phyloP scores from a whole-genome alignment of 2,329 filamentous ascomycete genomes.

The Colletotrichum sp. region DNA sequence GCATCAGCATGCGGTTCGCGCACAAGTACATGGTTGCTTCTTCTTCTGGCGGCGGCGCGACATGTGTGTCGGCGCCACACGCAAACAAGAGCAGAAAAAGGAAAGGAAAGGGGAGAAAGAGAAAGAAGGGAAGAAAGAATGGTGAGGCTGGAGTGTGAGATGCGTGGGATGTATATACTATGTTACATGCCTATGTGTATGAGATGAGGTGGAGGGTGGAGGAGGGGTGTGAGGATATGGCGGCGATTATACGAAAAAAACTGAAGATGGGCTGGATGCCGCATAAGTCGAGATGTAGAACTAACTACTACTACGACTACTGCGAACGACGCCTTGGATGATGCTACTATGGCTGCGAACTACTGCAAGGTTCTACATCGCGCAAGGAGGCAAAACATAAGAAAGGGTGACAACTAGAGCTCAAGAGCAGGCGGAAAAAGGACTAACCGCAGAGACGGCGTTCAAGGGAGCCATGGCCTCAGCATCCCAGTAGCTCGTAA shows the following conservation, averaged over 20 bases:
- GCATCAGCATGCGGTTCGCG: conserved; percentile 21
- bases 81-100: background rate
- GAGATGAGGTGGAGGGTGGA: background rate
- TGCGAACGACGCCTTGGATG: background rate
- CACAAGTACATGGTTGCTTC: conserved; percentile 20
- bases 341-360: background rate
- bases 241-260: background rate
- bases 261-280: background rate
- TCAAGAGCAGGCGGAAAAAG: background rate
- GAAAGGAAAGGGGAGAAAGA: background rate
- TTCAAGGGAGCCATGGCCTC: conserved; percentile 63
- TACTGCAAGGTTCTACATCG: background rate
- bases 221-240: conserved; percentile 1
- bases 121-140: background rate
- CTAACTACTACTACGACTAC: background rate
- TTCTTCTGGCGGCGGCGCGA: background rate
- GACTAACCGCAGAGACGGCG: conserved; percentile 58
- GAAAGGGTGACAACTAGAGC: background rate
- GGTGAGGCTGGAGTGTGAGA: background rate
- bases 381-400: background rate
- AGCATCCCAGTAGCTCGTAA: conserved; percentile 62
- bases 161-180: background rate
- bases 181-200: background rate
- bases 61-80: background rate
- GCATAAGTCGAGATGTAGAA: background rate